phyloP scores from a whole-genome alignment of 2,329 filamentous ascomycete genomes.

The Chaetomiaceae sp. region DNA sequence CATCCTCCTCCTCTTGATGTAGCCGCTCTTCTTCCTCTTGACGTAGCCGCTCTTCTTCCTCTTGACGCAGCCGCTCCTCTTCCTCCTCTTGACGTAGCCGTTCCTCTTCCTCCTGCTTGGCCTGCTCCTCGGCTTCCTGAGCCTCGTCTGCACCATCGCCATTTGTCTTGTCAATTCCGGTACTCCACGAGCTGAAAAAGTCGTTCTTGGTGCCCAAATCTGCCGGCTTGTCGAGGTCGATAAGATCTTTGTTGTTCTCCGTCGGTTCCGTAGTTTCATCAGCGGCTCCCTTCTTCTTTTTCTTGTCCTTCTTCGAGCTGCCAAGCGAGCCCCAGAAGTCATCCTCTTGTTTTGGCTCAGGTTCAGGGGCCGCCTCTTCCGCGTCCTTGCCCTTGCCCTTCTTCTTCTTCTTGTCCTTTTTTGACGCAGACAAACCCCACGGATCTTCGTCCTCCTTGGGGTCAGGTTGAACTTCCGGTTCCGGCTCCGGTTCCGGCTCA shows the following conservation, averaged over 20 bases:
- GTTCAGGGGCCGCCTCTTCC: conserved; percentile 23
- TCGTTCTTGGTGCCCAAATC: conserved; percentile 40
- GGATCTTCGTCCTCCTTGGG: conserved; percentile 27
- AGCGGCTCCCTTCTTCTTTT: conserved; percentile 29
- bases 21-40: conserved; percentile 22
- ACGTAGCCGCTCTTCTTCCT: conserved; percentile 5
- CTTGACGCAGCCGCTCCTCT: conserved; percentile 1
- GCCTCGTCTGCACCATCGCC: conserved; percentile 31
- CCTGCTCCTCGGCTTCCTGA: conserved; percentile 32
- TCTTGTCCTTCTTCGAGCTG: conserved; percentile 33
- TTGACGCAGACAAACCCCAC: conserved; percentile 28
- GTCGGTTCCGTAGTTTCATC: conserved; percentile 21
- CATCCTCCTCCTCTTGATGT: conserved; percentile 23
- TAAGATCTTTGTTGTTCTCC: conserved; percentile 30
- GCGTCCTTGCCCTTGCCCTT: conserved; percentile 22
- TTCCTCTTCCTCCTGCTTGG: conserved; percentile 31
- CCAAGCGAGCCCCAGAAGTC: conserved; percentile 28
- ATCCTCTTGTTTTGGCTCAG: conserved; percentile 31
- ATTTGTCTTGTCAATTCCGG: conserved; percentile 43
- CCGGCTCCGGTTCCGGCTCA: conserved; percentile 25
- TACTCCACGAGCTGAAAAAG: conserved; percentile 56
- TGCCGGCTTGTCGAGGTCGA: conserved; percentile 33
- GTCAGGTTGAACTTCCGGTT: conserved; percentile 16
- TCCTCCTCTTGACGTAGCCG: conserved; percentile 20
- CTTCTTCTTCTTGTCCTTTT: conserved; percentile 40